Evolutionary conservation across 202 grass and related monocot genomes (phyloP).

Genomic region (Eragrostis tef): DNA sequence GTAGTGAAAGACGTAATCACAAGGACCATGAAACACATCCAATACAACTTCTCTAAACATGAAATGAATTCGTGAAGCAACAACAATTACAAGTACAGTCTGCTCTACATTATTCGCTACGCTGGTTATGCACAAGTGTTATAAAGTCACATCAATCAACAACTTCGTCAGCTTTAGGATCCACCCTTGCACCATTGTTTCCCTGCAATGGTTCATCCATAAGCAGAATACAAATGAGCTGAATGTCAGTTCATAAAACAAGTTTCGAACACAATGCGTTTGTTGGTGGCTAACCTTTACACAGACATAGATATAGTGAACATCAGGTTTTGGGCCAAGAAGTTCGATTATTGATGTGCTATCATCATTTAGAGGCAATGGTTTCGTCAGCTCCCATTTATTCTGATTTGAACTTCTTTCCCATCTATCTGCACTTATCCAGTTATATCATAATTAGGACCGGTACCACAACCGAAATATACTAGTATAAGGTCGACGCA

Average conservation of each 20-base stretch:
- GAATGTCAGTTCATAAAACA: not conserved
- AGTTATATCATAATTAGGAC: not conserved
- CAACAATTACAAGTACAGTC: conserved; percentile 15
- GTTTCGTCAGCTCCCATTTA: conserved; percentile 72
- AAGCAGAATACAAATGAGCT: not conserved
- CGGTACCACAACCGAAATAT: not conserved
- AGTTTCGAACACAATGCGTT: not conserved
- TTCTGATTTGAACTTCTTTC: conserved; percentile 63
- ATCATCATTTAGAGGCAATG: conserved; percentile 74
- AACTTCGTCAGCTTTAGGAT: conserved; percentile 22
- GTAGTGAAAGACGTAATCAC: conserved; percentile 12
- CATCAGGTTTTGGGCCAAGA: conserved; percentile 85
- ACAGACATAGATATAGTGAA: conserved; percentile 95
- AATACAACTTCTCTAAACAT: conserved; percentile 1
- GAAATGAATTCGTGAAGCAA: not conserved
- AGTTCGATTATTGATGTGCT: conserved; percentile 48
- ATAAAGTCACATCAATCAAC: conserved; percentile 22
- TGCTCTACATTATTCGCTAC: conserved; percentile 56
- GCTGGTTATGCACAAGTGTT: conserved; percentile 38
- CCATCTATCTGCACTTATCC: conserved; percentile 58
- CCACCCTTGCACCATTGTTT: not conserved
- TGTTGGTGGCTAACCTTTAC: conserved; percentile 63
- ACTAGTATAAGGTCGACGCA: not conserved
- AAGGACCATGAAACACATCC: not conserved
- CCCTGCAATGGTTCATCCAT: conserved; percentile 40